Evolutionary conservation across 495 filamentous ascomycete species (phyloP), one percentile per base, ranked within the genome.

Genomic region (Glutinoglossum americanum): DNA sequence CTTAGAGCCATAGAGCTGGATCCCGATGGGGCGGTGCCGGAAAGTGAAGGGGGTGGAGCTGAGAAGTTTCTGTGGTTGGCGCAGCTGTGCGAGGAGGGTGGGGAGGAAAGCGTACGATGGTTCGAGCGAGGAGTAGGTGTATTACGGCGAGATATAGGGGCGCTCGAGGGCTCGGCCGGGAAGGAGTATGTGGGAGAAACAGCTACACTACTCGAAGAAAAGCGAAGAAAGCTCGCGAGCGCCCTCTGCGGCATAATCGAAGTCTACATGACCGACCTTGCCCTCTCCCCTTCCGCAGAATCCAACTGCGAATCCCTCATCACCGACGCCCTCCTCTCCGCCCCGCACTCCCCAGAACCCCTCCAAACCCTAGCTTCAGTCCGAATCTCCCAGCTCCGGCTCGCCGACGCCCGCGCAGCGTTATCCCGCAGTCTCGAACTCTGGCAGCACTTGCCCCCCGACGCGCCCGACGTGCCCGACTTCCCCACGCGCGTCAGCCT

Each of bases 221-320:
- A 41, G 15, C 5, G 15, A 41, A 41, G 15, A 41, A 41, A 41
- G 17, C 70, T 97, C 39, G 85, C 86, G 0, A 85, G 82, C 60
- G 87, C 89, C 4, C 74, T 99, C 28, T 97, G 93, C 68, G 85
- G 83, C 1, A 81, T 95, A 57, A 79, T 84, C 0, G 93, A 99
- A 68, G 84, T 96, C 33, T 97, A 95, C 67, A 99, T 99, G 93
- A 97, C 89, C 30, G 93, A 99, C 72, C 75, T 99, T 60, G 84
- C 77, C 68, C 94, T 87, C 85, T 87, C 93, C 67, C 80, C 82
- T 51, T 86, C 93, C 61, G 89, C 89, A 1, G 93, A 97, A 68
- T 68, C 73, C 48, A 74, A 80, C 55, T 97, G 93, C 73, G 90
- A 97, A 66, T 66, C 75, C 2, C 76, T 92, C 47, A 81, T 95